Conservation (phyloP, 495 filamentous ascomycete species). For the Neurospora intermedia region DNA sequence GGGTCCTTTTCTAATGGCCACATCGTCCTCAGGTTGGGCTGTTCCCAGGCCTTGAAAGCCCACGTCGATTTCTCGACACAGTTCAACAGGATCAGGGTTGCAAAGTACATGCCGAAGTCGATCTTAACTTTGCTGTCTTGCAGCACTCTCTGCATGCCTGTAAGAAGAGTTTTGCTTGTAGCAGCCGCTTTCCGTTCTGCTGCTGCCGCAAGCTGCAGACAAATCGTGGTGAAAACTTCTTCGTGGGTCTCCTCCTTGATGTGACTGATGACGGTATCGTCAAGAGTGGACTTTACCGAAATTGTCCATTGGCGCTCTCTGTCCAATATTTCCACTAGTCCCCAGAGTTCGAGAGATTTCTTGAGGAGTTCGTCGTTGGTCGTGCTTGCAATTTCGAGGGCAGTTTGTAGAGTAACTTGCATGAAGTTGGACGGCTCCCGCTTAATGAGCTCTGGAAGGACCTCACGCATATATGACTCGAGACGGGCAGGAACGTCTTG, state of each 20-base stretch:
- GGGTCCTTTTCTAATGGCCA: slow-evolving; percentile 70
- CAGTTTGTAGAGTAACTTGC: slow-evolving; percentile 51
- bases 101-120: slow-evolving; percentile 63
- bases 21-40: slow-evolving; percentile 40
- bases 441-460: slow-evolving; percentile 49
- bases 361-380: slow-evolving; percentile 55
- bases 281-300: slow-evolving; percentile 21
- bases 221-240: slow-evolving; percentile 41
- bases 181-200: slow-evolving; percentile 60
- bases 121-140: slow-evolving; percentile 59
- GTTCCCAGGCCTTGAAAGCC: slow-evolving; percentile 66
- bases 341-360: slow-evolving; percentile 65
- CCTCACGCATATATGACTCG: slow-evolving; percentile 59
- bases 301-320: slow-evolving; percentile 58
- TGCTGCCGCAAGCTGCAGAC: slow-evolving; percentile 61
- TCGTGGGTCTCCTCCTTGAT: slow-evolving; percentile 32
- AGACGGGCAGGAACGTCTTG: slow-evolving; percentile 59
- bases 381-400: slow-evolving; percentile 40
- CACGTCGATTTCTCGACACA: slow-evolving; percentile 78
- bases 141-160: slow-evolving; percentile 65
- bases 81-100: slow-evolving; percentile 62
- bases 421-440: slow-evolving; percentile 59
- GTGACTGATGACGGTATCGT: slow-evolving; percentile 18
- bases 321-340: slow-evolving; percentile 62
- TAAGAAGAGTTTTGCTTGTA: slow-evolving; percentile 58